Evolutionary conservation across 768 basidiomycete genomes (phyloP).

Genomic region (Phanerodontia chrysosporium): DNA sequence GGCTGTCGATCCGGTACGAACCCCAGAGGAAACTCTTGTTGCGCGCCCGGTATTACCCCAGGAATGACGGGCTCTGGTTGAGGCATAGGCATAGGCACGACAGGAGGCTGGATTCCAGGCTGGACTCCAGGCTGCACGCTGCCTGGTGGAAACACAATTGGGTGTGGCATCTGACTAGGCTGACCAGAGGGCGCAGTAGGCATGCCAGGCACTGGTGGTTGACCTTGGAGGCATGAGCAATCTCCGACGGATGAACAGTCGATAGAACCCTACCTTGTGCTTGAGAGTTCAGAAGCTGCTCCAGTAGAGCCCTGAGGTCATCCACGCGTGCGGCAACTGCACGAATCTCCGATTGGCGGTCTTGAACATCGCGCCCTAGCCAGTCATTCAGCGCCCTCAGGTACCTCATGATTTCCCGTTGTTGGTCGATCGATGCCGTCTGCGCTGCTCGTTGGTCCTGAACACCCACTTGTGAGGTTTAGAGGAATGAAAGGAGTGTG

Average conservation of each 20-base stretch:
- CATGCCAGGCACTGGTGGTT: neutral
- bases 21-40: conserved; percentile 2
- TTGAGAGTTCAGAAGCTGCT: neutral
- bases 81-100: neutral
- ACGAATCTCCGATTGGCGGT: conserved; percentile 70
- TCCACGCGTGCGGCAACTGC: conserved; percentile 62
- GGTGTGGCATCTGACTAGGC: neutral
- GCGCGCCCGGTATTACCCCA: neutral
- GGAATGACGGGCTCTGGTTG: conserved; percentile 2
- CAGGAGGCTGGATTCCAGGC: neutral
- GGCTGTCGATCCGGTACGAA: conserved; percentile 1
- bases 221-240: neutral
- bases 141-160: neutral
- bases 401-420: conserved; percentile 76
- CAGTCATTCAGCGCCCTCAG: conserved; percentile 74
- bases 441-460: conserved; percentile 78
- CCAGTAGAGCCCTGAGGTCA: conserved; percentile 32
- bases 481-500: neutral
- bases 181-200: neutral
- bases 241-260: neutral
- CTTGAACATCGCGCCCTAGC: conserved; percentile 73
- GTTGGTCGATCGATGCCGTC: conserved; percentile 71
- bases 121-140: neutral
- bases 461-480: neutral
- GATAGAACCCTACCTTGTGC: conserved; percentile 10